Base-by-base conservation (phyloP, 352 stramenopile genomes). In the Globisporangium spinosum region DNA sequence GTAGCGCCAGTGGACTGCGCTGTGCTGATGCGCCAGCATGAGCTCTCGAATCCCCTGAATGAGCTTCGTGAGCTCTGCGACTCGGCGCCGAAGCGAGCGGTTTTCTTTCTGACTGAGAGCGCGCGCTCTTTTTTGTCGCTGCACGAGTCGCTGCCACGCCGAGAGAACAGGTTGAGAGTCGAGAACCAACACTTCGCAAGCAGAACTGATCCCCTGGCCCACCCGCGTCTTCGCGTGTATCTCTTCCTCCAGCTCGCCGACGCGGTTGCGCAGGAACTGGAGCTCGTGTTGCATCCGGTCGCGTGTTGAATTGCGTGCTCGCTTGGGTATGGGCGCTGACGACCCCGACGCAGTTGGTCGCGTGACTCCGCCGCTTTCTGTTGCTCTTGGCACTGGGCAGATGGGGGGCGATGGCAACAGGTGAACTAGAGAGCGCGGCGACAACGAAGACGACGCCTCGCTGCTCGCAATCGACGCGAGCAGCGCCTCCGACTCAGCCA, bases 401-500 rank as follows among this genome's bases (percentile, higher is more conserved):
- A 15, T 27, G 47, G 27, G 15, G 15, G 22, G 17, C 4, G 23
- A 5, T 12, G 17, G 45, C 17, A 23, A 3, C 2, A 22, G 47
- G n/a, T 5, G 47, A 55, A 5, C n/a, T n/a, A n/a, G n/a, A n/a
- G 47, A 10, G 6, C n/a, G 2, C 7, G 47, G 20, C 51, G 51
- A 34, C 10, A 32, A 32, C 27, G 27, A 32, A 1, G n/a, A 12
- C 51, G 23, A 3, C 0, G 1, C 3, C 51, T 57, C 23, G 12
- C 23, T 35, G 23, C n/a, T n/a, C n/a, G n/a, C n/a, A n/a, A 35
- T 22, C 2, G 51, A 58, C 23, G 29, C 22, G 51, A 58, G 51
- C 23, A 58, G 51, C 51, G 51, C 51, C 51, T 57, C 51, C 22
- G 51, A 29, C n/a, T 57, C 51, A 12, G 51, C 51, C 51, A 57